These are phyloP conservation scores for Pleurotus ostreatus DNA, from an alignment of 768 basidiomycete species.

Conservation along the genomic window DNA sequence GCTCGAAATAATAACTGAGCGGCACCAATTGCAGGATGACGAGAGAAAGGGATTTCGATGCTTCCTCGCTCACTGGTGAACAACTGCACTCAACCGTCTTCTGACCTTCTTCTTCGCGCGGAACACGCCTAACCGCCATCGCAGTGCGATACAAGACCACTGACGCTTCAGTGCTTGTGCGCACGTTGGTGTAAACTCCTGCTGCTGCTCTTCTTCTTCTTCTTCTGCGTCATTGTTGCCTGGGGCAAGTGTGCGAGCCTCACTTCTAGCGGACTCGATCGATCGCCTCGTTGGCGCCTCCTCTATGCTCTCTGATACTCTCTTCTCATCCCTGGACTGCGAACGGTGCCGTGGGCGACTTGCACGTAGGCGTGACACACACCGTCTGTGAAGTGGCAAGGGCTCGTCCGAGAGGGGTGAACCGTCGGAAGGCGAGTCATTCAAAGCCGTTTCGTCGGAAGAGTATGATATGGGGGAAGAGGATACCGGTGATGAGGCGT, in stretches of 20 bases:
- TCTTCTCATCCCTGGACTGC: slow-evolving; percentile 8
- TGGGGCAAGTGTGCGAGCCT: slow-evolving; percentile 8
- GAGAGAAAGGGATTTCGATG: neutral
- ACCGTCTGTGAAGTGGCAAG: neutral
- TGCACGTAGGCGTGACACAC: slow-evolving; percentile 1
- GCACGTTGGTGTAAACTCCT: slow-evolving; percentile 52
- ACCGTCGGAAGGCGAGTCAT: neutral
- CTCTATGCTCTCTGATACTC: slow-evolving; percentile 1
- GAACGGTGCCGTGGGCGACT: slow-evolving; percentile 5
- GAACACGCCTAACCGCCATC: slow-evolving; percentile 56
- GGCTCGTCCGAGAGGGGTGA: slow-evolving; percentile 4
- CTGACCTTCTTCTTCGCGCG: slow-evolving; percentile 30
- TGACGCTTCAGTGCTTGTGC: slow-evolving; percentile 46
- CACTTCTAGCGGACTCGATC: slow-evolving; percentile 6
- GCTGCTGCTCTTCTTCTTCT: slow-evolving; percentile 16
- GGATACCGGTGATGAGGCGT: neutral
- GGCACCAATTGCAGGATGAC: neutral
- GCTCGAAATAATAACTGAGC: slow-evolving; percentile 8
- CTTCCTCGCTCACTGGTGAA: neutral
- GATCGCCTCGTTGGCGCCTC: slow-evolving; percentile 8
- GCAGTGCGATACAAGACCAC: slow-evolving; percentile 57
- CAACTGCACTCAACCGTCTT: slow-evolving; percentile 6
- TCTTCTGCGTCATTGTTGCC: slow-evolving; percentile 20
- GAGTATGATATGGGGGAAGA: slow-evolving; percentile 7
- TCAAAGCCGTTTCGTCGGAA: neutral